Evolutionary conservation across 768 basidiomycete genomes (phyloP).

Genomic region (Tricholoma sp.): DNA sequence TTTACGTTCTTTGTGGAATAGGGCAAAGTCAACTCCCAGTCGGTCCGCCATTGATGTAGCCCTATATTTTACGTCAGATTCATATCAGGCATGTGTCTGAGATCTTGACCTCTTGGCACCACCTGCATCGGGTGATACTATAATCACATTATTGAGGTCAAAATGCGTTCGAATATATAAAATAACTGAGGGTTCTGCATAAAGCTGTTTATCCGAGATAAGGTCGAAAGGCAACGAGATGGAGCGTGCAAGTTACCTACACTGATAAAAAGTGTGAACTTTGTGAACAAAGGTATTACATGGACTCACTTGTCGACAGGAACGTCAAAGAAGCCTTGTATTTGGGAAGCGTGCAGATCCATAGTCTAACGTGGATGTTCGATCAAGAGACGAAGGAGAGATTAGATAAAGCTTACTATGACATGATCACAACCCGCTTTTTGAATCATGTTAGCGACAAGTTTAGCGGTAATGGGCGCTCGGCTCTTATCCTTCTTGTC

Average conservation of each 20-base stretch:
- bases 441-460: constrained; percentile 97
- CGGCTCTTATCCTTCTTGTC: constrained; percentile 99
- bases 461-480: constrained; percentile 96
- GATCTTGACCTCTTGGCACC: constrained; percentile 88
- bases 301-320: constrained; percentile 96
- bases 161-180: constrained; percentile 93
- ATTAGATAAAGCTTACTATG: constrained; percentile 57
- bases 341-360: constrained; percentile 98
- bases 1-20: constrained; percentile 99
- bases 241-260: constrained; percentile 35
- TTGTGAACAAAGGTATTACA: background rate
- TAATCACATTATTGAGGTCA: constrained; percentile 78
- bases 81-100: constrained; percentile 6
- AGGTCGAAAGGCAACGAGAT: background rate
- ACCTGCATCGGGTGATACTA: constrained; percentile 97
- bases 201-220: constrained; percentile 51
- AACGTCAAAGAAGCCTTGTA: constrained; percentile 99
- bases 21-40: constrained; percentile 93
- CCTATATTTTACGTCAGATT: constrained; percentile 37
- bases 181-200: constrained; percentile 92
- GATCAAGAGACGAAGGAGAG: background rate
- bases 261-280: constrained; percentile 22
- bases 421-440: constrained; percentile 94
- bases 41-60: constrained; percentile 97
- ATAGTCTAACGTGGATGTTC: constrained; percentile 61